phyloP scores from a whole-genome alignment of 2,329 filamentous ascomycete species.

The Aspergillus transmontanensis region DNA sequence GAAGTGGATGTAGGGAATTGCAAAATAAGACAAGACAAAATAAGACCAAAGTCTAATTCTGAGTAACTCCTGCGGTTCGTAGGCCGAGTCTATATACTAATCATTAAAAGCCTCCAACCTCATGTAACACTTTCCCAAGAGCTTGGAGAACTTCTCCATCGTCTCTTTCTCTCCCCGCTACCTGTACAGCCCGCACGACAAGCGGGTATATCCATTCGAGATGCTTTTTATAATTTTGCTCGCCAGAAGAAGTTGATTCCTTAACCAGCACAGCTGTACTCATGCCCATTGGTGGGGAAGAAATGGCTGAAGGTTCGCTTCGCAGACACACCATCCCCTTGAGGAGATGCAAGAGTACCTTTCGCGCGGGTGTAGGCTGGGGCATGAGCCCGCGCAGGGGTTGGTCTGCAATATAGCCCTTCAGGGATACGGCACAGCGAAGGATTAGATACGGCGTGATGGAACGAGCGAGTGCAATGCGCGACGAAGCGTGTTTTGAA shows the following conservation, averaged over 20 bases:
- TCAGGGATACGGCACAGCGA: slow-evolving; percentile 76
- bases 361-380: slow-evolving; percentile 77
- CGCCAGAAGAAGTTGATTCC: slow-evolving; percentile 32
- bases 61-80: background rate
- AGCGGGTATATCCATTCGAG: slow-evolving; percentile 80
- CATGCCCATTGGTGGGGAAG: slow-evolving; percentile 41
- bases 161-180: slow-evolving; percentile 44
- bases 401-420: slow-evolving; percentile 86
- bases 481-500: slow-evolving; percentile 37
- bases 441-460: slow-evolving; percentile 81
- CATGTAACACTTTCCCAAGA: slow-evolving; percentile 62
- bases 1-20: background rate
- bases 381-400: slow-evolving; percentile 87
- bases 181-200: slow-evolving; percentile 43
- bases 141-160: slow-evolving; percentile 47
- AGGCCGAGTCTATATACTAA: background rate
- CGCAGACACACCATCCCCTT: slow-evolving; percentile 65
- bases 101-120: slow-evolving; percentile 51
- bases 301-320: slow-evolving; percentile 71
- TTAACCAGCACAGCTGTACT: slow-evolving; percentile 9
- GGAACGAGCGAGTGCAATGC: slow-evolving; percentile 69
- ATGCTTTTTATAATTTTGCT: slow-evolving; percentile 65
- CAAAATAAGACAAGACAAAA: background rate
- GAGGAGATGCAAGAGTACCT: slow-evolving; percentile 75
- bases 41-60: background rate